Percentiles rank a stretch among this genome's conserved stretches.
Conservation (phyloP, 2,329 filamentous ascomycete genomes). For the Knufia fluminis region DNA sequence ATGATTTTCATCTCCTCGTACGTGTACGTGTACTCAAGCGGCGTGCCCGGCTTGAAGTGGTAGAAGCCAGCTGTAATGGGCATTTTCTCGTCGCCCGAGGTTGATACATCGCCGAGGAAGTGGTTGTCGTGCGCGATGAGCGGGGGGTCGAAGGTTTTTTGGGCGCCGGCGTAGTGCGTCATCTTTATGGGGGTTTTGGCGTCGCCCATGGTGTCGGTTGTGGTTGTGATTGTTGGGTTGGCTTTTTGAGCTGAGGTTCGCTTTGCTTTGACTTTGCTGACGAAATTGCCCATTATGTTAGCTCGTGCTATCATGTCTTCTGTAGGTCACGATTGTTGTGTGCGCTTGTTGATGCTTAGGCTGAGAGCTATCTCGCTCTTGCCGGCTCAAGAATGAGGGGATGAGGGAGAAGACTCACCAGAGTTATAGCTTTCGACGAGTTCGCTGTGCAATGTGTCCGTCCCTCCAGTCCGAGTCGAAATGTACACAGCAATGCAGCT, state of each 20-base stretch:
- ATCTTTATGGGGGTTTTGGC: not conserved
- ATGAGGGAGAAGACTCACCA: not conserved
- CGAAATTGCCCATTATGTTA: not conserved
- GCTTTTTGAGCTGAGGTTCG: not conserved
- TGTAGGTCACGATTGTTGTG: too few relatives aligned
- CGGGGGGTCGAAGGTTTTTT: conserved; percentile 53
- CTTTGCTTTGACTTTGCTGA: conserved; percentile 11
- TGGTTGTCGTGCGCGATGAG: conserved; percentile 60
- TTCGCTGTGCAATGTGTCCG: not conserved
- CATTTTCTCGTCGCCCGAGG: conserved; percentile 47
- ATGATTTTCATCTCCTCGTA: conserved; percentile 71
- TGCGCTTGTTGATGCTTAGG: too few relatives aligned
- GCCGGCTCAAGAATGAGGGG: too few relatives aligned
- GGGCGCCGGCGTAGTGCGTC: conserved; percentile 49
- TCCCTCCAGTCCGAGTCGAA: not conserved
- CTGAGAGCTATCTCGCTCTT: too few relatives aligned
- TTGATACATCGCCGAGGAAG: conserved; percentile 54
- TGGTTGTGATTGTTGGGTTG: not conserved
- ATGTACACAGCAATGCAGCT: conserved; percentile 8
- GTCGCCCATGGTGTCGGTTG: conserved; percentile 27
- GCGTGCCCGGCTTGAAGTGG: conserved; percentile 57
- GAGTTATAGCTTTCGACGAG: not conserved
- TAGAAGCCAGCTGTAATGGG: conserved; percentile 58
- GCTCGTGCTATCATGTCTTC: not conserved
- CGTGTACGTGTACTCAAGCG: conserved; percentile 58